Evolutionary conservation across 495 filamentous ascomycete species (phyloP), one percentile per base, ranked within the genome.

Genomic region (Penicillium lividum): DNA sequence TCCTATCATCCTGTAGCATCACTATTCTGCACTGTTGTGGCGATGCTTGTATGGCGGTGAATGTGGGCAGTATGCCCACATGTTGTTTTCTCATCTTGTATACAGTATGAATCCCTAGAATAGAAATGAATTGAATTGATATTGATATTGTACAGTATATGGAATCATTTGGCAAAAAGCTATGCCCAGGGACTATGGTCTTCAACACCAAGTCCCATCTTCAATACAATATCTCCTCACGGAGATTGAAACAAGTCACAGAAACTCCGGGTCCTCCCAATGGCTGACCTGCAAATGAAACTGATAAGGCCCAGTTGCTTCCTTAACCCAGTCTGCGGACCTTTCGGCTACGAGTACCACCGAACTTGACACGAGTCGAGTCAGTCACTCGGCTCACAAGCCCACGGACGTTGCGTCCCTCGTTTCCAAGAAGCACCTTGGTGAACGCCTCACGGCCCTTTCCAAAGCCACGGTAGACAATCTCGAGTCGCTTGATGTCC

Each of bases 351-450:
- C 93, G 89, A 58, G 91, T 92, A 67, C 94, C 95, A 76, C 95
- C 94, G 77, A 97, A 96, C 76, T 98, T 98, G 68, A 98, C 69
- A 66, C 89, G 86, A 47, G 92, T 96, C 34, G 82, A 73, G 79
- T 98, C 94, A 25, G 87, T 82, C 38, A 98, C 90, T 64, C 84
- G 84, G 51, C 79, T 76, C 58, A 98, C 84, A 75, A 86, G 83
- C 15, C 76, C 74, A 59, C 91, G 84, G 47, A 98, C 62, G 61
- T 75, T 65, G 68, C 82, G 85, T 51, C 94, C 94, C 70, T 98
- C 93, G 43, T 77, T 86, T 16, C 95, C 92, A 64, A 98, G 67
- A 33, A 98, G 71, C 0, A 92, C 90, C 82, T 97, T 98, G 29
- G 81, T 86, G 45, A 91, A 90, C 9, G 93, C 94, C 57, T 97